Conservation (phyloP, 257 asterid species). For the Solanum chmielewskii region DNA sequence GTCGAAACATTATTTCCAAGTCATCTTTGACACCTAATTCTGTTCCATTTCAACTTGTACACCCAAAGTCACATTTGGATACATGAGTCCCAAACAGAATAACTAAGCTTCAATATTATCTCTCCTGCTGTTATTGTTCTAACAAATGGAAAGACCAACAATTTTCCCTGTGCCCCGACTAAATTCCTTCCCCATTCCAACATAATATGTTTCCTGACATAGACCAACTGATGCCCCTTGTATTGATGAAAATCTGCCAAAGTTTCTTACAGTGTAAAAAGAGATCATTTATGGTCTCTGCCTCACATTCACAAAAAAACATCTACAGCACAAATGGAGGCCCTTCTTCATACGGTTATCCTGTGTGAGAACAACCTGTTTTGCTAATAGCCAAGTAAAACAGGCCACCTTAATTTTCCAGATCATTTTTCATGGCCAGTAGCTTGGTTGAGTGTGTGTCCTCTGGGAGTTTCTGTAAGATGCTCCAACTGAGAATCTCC, state of each 20-base stretch:
- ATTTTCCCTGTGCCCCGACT: not conserved
- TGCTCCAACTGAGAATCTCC: not conserved
- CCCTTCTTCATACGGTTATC: not conserved
- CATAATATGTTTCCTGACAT: not conserved
- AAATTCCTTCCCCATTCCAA: not conserved
- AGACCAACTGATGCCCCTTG: not conserved
- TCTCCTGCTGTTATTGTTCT: not conserved
- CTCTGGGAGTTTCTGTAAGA: not conserved
- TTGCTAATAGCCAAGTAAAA: not conserved
- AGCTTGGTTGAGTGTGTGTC: not conserved
- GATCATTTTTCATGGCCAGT: not conserved
- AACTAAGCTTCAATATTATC: not conserved
- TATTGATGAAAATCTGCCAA: not conserved
- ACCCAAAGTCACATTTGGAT: not conserved
- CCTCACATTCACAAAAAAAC: not conserved
- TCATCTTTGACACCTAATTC: too few relatives aligned
- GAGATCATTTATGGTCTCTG: not conserved
- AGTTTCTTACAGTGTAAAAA: not conserved
- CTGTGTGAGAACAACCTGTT: not conserved
- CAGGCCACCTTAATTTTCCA: not conserved
- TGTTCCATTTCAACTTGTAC: too few relatives aligned
- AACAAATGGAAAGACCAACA: too few relatives aligned
- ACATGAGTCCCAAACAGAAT: not conserved
- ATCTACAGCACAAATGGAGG: not conserved
- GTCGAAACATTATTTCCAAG: too few relatives aligned